Base-by-base conservation (phyloP, 331 rosid species). In the Saraca asoca region DNA sequence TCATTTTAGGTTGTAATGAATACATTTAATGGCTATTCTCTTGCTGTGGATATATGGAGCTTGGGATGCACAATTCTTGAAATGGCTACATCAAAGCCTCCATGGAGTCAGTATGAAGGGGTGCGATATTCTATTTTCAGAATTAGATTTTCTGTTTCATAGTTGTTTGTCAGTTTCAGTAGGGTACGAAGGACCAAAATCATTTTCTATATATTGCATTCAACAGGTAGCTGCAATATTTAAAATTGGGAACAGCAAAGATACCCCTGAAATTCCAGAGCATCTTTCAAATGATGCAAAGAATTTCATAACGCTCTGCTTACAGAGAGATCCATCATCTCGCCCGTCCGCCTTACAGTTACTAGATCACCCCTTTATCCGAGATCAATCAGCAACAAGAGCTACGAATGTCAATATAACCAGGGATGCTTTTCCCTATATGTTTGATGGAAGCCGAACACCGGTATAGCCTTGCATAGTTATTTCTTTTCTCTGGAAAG, bases 51-150 rank as follows among this genome's bases (percentile, higher is more conserved):
- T 76, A 82, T 93, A 68, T 93, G 98, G 96, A 93, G 98, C 73
- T 84, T 93, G 78, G 98, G 96, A 18, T 93, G 96, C 74, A 93
- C 98, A 14, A 75, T 93, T 81, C 88, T 93, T 44, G 98, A 93
- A 84, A 93, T 93, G 98, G 98, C 96, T 15, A 78, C 88, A 7
- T 79, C 91, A 2, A 93, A 87, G 67, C 98, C 95, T 52, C 98
- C 98, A 9, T 93, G 98, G 98, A 89, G 75, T 81, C 91, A 85
- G 73, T 93, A 79, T 55, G 96, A 93, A 82, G 96, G 98, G 98
- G 96, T 85, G 69, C 49, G 90, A 70, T 57, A 57, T 70, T 78
- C 60, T 29, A 79, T 67, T 35, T 78, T 80, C 73, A 70, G 63
- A 43, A 39, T 51, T 46, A 57, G 54, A 18, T 51, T 24, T n/a